These are phyloP conservation scores for Barnettozyma pratensis DNA, from an alignment of 805 yeast genomes.

Conservation along the genomic window DNA sequence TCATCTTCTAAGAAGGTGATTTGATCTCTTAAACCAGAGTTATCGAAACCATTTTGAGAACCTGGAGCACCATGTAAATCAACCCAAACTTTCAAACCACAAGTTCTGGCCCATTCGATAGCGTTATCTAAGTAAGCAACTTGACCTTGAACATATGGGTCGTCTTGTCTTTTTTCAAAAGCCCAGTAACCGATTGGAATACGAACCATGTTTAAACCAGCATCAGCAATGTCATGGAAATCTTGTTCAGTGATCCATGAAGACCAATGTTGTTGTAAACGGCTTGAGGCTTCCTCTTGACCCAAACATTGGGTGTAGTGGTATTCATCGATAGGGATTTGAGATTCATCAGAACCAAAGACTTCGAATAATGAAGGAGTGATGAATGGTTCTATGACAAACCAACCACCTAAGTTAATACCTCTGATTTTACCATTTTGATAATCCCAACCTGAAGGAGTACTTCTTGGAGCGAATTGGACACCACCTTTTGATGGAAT, in stretches of 20 bases:
- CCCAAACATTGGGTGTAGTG: slow-evolving; percentile 62
- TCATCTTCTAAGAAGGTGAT: slow-evolving; percentile 50
- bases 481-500: slow-evolving; percentile 25
- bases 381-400: slow-evolving; percentile 81
- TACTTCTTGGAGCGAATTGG: slow-evolving; percentile 19
- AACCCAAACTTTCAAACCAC: slow-evolving; percentile 74
- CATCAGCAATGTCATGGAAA: slow-evolving; percentile 48
- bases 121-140: slow-evolving; percentile 68
- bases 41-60: slow-evolving; percentile 93
- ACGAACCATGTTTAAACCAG: slow-evolving; percentile 80
- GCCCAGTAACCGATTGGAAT: slow-evolving; percentile 98
- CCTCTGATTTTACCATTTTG: slow-evolving; percentile 37
- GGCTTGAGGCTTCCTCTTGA: slow-evolving; percentile 42
- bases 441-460: slow-evolving; percentile 17
- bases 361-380: slow-evolving; percentile 71
- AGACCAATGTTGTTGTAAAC: slow-evolving; percentile 69
- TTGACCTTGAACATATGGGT: slow-evolving; percentile 89
- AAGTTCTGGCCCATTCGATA: slow-evolving; percentile 61
- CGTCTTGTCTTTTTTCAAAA: slow-evolving; percentile 51
- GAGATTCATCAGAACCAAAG: slow-evolving; percentile 25
- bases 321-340: slow-evolving; percentile 79
- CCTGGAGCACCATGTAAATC: slow-evolving; percentile 97
- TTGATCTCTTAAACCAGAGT: slow-evolving; percentile 76
- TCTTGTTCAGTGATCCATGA: slow-evolving; percentile 74
- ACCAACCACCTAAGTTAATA: slow-evolving; percentile 88